These are phyloP conservation scores for Hibiscus tridactylites DNA, from an alignment of 345 rosid species.

Conservation along the genomic window DNA sequence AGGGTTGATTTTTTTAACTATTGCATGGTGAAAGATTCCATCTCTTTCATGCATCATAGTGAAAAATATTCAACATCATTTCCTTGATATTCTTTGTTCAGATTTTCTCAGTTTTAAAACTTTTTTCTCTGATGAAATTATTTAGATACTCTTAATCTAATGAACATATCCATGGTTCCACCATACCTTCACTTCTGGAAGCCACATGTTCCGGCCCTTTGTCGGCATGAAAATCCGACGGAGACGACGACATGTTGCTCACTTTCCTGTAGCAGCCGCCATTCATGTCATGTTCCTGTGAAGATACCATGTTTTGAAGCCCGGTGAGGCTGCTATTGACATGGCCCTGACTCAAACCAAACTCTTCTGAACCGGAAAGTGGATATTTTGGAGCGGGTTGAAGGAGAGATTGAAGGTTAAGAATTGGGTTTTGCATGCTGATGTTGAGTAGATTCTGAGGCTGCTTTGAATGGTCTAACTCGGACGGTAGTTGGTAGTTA, in stretches of 20 bases:
- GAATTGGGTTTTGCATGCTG: conserved; percentile 45
- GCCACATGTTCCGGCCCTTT: conserved; percentile 26
- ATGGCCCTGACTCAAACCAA: conserved; percentile 33
- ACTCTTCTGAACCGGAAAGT: conserved; percentile 35
- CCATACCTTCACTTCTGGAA: conserved; percentile 52
- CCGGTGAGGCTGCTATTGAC: conserved; percentile 21
- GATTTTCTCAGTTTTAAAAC: background rate
- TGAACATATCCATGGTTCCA: conserved; percentile 84
- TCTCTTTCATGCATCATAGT: conserved; percentile 21
- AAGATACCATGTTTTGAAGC: conserved; percentile 21
- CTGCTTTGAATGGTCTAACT: conserved; percentile 20
- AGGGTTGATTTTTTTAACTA: background rate
- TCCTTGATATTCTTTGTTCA: background rate
- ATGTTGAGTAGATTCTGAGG: conserved; percentile 29
- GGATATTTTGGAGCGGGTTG: conserved; percentile 38
- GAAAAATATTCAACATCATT: conserved; percentile 12
- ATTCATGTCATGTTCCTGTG: conserved; percentile 25
- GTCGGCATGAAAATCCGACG: conserved; percentile 30
- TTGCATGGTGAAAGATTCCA: conserved; percentile 29
- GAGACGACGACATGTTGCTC: conserved; percentile 15
- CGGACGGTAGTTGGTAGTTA: conserved; percentile 26
- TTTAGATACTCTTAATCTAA: conserved; percentile 42
- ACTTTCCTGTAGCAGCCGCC: conserved; percentile 25
- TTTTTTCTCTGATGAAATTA: background rate
- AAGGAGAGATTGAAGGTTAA: conserved; percentile 58